Base-by-base conservation (phyloP, 768 basidiomycete species). In the Auricularia sp. region DNA sequence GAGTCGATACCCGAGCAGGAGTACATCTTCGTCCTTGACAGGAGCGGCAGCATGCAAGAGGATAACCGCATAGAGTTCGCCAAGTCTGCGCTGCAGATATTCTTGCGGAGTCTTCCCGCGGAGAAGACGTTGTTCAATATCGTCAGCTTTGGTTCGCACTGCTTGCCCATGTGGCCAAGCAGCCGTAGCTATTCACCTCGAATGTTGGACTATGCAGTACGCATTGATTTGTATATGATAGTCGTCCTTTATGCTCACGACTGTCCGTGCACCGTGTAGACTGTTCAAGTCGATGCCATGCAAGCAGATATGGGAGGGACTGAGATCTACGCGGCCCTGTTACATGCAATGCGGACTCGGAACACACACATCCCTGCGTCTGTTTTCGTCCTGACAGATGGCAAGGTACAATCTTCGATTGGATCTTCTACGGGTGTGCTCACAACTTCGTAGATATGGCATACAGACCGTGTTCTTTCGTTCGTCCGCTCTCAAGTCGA, bases 1-100 rank as follows among this genome's bases (percentile, higher is more conserved):
- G 47, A 18, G 10, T 6, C 47, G 7, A 18, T 51, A 8, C 47
- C 47, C 6, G 47, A 16, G 47, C 47, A 51, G 47, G 85, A 87
- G 65, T 87, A 81, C 63, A 73, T 87, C 0, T 87, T 87, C 66
- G 63, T 87, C 8, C 73, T 87, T 7, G 86, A 87, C 66, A 73
- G 84, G 58, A 84, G 82, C 21, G 80, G 81, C 0, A 84, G 83
- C 61, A 87, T 87, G 86, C 47, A 51, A 18, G 36, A 39, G 3
- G 68, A 64, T 1, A 14, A 35, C 8, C 29, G 67, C 21, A 69
- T 69, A 33, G 42, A 16, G 18, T 53, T 61, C 29, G 68, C 65
- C 18, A 64, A 58, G 56, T 60, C 64, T 34, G 68, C 68, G 43
- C 61, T 69, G 3, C 64, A 68, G 18, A 62, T 69, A 14, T 14